Evolutionary conservation across 108 stramenopile species (phyloP), one percentile per base, ranked within the genome.

Genomic region (Poteriospumella lacustris): DNA sequence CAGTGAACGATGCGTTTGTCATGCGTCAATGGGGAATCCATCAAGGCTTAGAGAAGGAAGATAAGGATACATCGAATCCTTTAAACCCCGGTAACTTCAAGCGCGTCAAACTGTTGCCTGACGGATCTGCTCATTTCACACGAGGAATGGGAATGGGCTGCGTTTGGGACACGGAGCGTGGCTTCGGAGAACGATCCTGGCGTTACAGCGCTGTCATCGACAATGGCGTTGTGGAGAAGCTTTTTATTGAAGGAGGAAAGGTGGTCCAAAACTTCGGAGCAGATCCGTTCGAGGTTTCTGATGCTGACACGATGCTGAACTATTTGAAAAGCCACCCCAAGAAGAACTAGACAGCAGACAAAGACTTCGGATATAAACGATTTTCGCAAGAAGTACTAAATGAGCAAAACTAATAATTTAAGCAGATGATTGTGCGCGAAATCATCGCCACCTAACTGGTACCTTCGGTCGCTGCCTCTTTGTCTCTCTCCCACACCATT

Each of bases 141-240:
- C 79, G 86, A 15, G 88, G 84, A 29, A 89, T 89, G 86, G 88
- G 88, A 29, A 88, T 88, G 88, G 68, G 70, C 1, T 62, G 33
- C 26, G 42, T 80, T 1, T 89, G 88, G 86, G 81, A 75, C 26
- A 39, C 47, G 39, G 76, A 85, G 40, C 84, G 86, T 15, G 86
- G 86, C 33, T 86, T 86, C 75, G 84, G 84, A 42, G 86, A 85
- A 68, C 75, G 88, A n/a, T 70, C 64, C 43, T 87, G 86, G 88
- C 58, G 88, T 24, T 89, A 87, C 60, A 72, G 80, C 43, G 85
- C 84, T 73, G 84, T 89, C 58, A 82, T 89, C 39, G 68, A 87
- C 38, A 77, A 89, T 38, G 3, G 39, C 5, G 70, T 70, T 26
- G 33, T 80, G 39, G 80, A 80, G 80, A 80, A 80, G 80, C 15